Percentiles rank a stretch among this genome's conserved stretches.
Conservation (phyloP, 495 filamentous ascomycete genomes). For the Hypoxylon cercidicola region DNA sequence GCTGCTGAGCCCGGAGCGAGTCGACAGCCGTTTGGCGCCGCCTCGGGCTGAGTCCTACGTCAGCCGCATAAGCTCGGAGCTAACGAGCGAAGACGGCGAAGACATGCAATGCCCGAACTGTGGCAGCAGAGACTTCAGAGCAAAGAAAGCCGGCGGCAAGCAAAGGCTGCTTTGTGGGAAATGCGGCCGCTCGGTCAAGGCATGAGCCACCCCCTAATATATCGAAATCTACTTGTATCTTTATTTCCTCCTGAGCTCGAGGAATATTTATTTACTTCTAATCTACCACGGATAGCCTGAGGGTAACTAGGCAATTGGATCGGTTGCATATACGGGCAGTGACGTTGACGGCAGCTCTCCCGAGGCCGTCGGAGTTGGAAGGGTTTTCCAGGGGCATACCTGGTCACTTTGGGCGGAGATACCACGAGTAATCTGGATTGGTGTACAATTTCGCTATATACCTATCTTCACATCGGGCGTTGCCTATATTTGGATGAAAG, state of each 20-base stretch:
- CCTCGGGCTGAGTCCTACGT: constrained; percentile 34
- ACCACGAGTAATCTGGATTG: constrained; percentile 4
- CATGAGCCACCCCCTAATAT: neutral
- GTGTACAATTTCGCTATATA: neutral
- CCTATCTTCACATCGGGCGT: neutral
- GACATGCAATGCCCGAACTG: constrained; percentile 49
- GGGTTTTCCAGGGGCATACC: neutral
- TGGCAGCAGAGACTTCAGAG: constrained; percentile 49
- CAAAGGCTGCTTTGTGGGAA: constrained; percentile 46
- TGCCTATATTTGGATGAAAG: neutral
- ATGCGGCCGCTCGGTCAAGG: constrained; percentile 33
- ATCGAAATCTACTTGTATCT: neutral
- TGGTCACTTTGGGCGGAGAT: constrained; percentile 16
- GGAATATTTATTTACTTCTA: neutral
- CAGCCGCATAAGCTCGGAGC: constrained; percentile 49
- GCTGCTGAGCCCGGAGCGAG: constrained; percentile 25
- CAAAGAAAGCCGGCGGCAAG: constrained; percentile 43
- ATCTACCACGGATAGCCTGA: neutral
- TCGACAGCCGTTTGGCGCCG: constrained; percentile 18
- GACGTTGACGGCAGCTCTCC: neutral
- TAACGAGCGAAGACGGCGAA: constrained; percentile 48
- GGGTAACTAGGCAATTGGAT: neutral
- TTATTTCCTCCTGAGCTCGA: neutral
- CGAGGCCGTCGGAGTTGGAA: constrained; percentile 5
- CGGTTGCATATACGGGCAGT: constrained; percentile 18